These are phyloP conservation scores for Penicillium sp. DNA, from an alignment of 2,329 filamentous ascomycete genomes.

Conservation along the genomic window DNA sequence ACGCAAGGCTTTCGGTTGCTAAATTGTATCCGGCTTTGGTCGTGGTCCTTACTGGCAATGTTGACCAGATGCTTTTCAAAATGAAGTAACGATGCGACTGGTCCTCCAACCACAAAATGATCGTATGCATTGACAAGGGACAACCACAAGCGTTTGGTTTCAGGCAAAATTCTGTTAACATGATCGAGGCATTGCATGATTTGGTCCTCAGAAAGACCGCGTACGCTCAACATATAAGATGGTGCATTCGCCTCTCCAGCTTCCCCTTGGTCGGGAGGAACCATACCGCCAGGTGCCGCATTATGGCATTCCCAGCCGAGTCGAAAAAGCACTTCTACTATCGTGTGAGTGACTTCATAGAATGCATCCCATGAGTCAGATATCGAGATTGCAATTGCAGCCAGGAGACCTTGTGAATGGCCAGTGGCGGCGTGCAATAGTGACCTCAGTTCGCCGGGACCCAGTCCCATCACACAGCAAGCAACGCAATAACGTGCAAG, in stretches of 20 bases:
- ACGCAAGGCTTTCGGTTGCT: slow-evolving; percentile 36
- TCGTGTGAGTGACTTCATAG: slow-evolving; percentile 30
- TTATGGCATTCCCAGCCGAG: slow-evolving; percentile 26
- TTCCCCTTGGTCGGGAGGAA: neutral
- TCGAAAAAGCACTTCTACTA: slow-evolving; percentile 34
- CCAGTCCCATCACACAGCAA: slow-evolving; percentile 33
- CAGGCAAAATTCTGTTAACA: slow-evolving; percentile 15
- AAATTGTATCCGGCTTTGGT: slow-evolving; percentile 35
- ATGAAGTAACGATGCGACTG: slow-evolving; percentile 20
- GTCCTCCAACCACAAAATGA: slow-evolving; percentile 25
- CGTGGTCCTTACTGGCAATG: slow-evolving; percentile 8
- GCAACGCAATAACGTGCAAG: slow-evolving; percentile 38
- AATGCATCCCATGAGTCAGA: slow-evolving; percentile 42
- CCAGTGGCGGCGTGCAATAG: slow-evolving; percentile 36
- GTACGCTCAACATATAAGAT: slow-evolving; percentile 26
- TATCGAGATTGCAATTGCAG: slow-evolving; percentile 40
- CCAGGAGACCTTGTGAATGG: slow-evolving; percentile 46
- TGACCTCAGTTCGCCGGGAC: slow-evolving; percentile 36
- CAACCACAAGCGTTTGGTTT: slow-evolving; percentile 5
- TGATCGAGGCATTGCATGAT: slow-evolving; percentile 5
- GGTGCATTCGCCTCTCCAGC: neutral
- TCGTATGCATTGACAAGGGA: slow-evolving; percentile 24
- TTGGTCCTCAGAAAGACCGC: slow-evolving; percentile 12
- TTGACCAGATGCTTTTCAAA: slow-evolving; percentile 14
- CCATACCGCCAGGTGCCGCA: slow-evolving; percentile 15